Evolutionary conservation across 2,329 filamentous ascomycete species (phyloP).

Genomic region (Xylariaceae sp.): DNA sequence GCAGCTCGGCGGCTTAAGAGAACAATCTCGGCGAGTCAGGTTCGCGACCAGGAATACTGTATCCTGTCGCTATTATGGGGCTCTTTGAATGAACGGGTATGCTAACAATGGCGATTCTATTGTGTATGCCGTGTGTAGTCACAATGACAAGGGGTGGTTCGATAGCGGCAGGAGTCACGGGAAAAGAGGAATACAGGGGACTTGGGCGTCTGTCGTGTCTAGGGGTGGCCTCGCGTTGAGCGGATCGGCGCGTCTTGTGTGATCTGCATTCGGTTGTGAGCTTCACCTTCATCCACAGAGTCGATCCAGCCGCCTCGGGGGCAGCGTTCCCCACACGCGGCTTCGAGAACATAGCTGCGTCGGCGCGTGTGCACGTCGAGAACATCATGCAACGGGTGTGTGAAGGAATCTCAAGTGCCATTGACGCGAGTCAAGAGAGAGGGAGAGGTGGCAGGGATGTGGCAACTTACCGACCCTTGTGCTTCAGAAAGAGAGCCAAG

Average conservation of each 20-base stretch:
- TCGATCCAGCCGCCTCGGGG: neutral
- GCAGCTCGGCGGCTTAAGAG: neutral
- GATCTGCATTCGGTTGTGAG: neutral
- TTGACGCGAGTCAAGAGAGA: neutral
- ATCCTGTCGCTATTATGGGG: neutral
- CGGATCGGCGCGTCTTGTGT: neutral
- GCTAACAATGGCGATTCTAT: neutral
- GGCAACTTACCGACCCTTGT: slow-evolving; percentile 8
- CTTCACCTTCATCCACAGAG: neutral
- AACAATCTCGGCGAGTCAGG: neutral
- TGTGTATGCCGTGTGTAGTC: neutral
- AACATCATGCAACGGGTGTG: neutral
- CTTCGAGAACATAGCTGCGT: neutral
- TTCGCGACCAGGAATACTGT: neutral
- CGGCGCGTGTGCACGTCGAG: neutral
- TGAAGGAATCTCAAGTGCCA: neutral
- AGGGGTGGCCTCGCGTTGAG: neutral
- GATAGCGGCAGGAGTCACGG: neutral
- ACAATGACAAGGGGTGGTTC: neutral
- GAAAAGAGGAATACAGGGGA: neutral
- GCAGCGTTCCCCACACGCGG: neutral
- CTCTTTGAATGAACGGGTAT: neutral
- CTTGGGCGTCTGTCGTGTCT: neutral
- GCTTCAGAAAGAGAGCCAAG: neutral
- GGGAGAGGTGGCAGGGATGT: neutral